Evolutionary conservation across 2,329 filamentous ascomycete genomes (phyloP).

Genomic region (Ophiostoma sp.): DNA sequence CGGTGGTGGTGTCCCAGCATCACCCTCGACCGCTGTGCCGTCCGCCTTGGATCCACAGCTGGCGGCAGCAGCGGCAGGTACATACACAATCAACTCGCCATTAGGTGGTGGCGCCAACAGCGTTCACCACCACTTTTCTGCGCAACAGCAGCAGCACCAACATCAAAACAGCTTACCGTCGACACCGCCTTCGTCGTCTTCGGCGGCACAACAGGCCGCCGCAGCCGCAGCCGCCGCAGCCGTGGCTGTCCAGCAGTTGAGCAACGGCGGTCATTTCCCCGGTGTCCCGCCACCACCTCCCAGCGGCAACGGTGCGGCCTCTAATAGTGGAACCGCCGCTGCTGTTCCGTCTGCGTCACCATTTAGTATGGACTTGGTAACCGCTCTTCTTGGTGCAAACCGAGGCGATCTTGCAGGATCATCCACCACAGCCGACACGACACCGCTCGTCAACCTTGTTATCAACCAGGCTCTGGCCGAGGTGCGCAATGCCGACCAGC

Average conservation of each 20-base stretch:
- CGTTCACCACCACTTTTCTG: not conserved
- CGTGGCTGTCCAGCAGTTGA: slow-evolving; percentile 26
- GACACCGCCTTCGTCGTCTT: not conserved
- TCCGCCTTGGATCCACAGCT: slow-evolving; percentile 23
- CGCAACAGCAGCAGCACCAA: not conserved
- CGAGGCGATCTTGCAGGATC: not conserved
- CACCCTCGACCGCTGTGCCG: not conserved
- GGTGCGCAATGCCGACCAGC: slow-evolving; percentile 45
- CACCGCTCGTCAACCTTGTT: slow-evolving; percentile 43
- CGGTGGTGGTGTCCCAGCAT: slow-evolving; percentile 32
- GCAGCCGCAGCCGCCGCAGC: slow-evolving; percentile 26
- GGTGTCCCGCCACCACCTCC: not conserved
- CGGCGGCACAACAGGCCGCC: slow-evolving; percentile 1
- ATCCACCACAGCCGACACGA: not conserved
- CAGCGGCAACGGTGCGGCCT: not conserved
- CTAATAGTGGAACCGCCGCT: not conserved
- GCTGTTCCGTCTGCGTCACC: not conserved
- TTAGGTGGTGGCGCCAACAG: not conserved
- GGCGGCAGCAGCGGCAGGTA: slow-evolving; percentile 20
- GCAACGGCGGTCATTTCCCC: slow-evolving; percentile 10
- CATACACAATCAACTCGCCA: not conserved
- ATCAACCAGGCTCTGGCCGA: slow-evolving; percentile 50
- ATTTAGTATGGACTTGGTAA: slow-evolving; percentile 21
- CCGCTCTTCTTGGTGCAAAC: slow-evolving; percentile 21
- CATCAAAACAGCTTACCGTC: too few relatives aligned